A percentile compares a stretch with the other conserved stretches of the same genome.
Evolutionary conservation across 164 flowering plant genomes (phyloP).

Genomic region (Kingdonia uniflora): DNA sequence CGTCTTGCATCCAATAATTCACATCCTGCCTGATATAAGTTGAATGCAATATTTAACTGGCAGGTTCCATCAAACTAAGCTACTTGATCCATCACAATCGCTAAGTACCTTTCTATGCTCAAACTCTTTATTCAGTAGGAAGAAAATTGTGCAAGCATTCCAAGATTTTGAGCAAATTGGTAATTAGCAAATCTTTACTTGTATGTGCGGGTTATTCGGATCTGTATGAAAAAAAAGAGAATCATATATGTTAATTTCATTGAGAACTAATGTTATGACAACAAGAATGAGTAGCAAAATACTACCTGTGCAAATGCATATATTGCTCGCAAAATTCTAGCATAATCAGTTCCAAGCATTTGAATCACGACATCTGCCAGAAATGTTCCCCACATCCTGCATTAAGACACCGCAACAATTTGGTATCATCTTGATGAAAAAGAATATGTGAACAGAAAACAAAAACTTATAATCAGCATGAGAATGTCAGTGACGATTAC

Average conservation of each 20-base stretch:
- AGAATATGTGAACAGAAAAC: too few species aligned
- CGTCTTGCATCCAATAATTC: too few species aligned
- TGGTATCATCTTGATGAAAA: too few species aligned
- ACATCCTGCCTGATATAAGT: too few species aligned
- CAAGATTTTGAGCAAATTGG: not conserved
- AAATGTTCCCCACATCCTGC: constrained; percentile 93
- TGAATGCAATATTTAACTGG: too few species aligned
- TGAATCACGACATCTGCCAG: constrained; percentile 92
- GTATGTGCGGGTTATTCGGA: constrained; percentile 53
- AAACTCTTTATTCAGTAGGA: too few species aligned
- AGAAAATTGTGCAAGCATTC: not conserved
- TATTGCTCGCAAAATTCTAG: constrained; percentile 79
- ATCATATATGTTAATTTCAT: too few species aligned
- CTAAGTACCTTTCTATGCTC: too few species aligned
- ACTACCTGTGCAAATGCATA: constrained; percentile 91
- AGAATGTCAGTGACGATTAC: too few species aligned
- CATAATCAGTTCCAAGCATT: constrained; percentile 98
- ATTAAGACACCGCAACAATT: constrained; percentile 1
- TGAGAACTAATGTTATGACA: too few species aligned
- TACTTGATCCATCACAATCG: not conserved
- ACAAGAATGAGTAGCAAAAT: not conserved
- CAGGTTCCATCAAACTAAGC: not conserved
- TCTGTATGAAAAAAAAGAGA: constrained; percentile 27
- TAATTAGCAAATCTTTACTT: constrained; percentile 23
- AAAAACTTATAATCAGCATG: too few species aligned